Evolutionary conservation across 148 eudicot genomes (phyloP).

Genomic region (Polygonum maritimum): DNA sequence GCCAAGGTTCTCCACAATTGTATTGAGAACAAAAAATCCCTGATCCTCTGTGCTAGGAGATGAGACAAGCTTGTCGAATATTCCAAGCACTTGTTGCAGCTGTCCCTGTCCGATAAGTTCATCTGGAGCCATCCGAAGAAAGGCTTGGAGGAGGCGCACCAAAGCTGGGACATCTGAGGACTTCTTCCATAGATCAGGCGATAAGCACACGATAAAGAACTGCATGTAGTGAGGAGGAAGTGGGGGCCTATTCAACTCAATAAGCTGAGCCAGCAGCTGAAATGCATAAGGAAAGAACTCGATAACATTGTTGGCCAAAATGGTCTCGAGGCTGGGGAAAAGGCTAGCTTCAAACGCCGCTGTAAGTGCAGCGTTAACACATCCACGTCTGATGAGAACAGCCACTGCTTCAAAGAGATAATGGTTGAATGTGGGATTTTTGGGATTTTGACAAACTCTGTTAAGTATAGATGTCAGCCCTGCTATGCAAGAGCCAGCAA

Average conservation of each 20-base stretch:
- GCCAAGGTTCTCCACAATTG: slow-evolving; percentile 72
- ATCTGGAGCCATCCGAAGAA: slow-evolving; percentile 72
- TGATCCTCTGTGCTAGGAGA: slow-evolving; percentile 82
- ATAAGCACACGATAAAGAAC: slow-evolving; percentile 61
- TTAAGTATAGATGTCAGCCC: slow-evolving; percentile 60
- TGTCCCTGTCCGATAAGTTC: slow-evolving; percentile 70
- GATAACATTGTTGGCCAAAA: slow-evolving; percentile 49
- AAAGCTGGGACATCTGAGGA: slow-evolving; percentile 93
- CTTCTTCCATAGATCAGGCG: slow-evolving; percentile 76
- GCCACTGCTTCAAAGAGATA: slow-evolving; percentile 88
- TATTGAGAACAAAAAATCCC: slow-evolving; percentile 88
- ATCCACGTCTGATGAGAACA: slow-evolving; percentile 65
- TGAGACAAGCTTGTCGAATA: slow-evolving; percentile 56
- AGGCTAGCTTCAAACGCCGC: slow-evolving; percentile 67
- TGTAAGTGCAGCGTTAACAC: slow-evolving; percentile 66
- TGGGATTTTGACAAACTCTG: slow-evolving; percentile 84
- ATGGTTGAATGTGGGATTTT: slow-evolving; percentile 79
- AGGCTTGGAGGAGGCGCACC: slow-evolving; percentile 90
- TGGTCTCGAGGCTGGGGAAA: slow-evolving; percentile 62
- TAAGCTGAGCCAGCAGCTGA: slow-evolving; percentile 92
- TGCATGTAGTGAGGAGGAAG: slow-evolving; percentile 68
- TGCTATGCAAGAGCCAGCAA: slow-evolving; percentile 68
- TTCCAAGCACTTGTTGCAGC: slow-evolving; percentile 55
- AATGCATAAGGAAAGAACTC: slow-evolving; percentile 97
- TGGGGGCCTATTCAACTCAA: slow-evolving; percentile 72